Evolutionary conservation across 2,329 filamentous ascomycete species (phyloP), one percentile per base, ranked within the genome.

Genomic region (Arthrobotrys musiformis): DNA sequence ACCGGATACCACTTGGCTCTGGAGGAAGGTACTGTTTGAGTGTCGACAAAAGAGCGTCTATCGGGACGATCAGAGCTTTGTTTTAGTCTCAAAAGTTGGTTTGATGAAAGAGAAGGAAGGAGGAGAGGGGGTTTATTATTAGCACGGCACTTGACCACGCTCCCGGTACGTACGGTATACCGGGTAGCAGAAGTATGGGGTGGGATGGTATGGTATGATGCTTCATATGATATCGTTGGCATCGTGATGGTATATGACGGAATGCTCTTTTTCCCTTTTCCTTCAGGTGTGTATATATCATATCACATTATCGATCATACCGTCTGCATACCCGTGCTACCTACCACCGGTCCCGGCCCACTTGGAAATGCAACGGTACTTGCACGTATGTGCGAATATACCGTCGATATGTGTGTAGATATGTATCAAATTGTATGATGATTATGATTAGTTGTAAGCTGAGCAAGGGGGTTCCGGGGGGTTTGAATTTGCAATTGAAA

Each of bases 371-470:
- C n/a, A n/a, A n/a, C n/a, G n/a, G n/a, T n/a, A n/a, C n/a, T n/a
- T n/a, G n/a, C n/a, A n/a, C n/a, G n/a, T n/a, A n/a, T n/a, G n/a
- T n/a, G n/a, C n/a, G n/a, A n/a, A n/a, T n/a, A n/a, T n/a, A n/a
- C n/a, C n/a, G n/a, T n/a, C n/a, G n/a, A n/a, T n/a, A n/a, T 26
- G 4, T 28, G 13, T 5, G 22, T 66, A 9, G 28, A 50, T 33
- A 19, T 46, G 19, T 24, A 64, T n/a, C n/a, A n/a, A n/a, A n/a
- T n/a, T n/a, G 9, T 33, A 35, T 24, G 4, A 52, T 52, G 15
- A 52, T 61, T 69, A 19, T 40, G 58, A n/a, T n/a, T n/a, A 60
- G 61, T 50, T 60, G 61, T 67, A 66, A 69, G 70, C 70, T 58
- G 70, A 75, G 70, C 70, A 68, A 75, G 70, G 70, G 63, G 69